Evolutionary conservation across 108 stramenopile genomes (phyloP).

Genomic region (Pseudonitzschia multiseries): DNA sequence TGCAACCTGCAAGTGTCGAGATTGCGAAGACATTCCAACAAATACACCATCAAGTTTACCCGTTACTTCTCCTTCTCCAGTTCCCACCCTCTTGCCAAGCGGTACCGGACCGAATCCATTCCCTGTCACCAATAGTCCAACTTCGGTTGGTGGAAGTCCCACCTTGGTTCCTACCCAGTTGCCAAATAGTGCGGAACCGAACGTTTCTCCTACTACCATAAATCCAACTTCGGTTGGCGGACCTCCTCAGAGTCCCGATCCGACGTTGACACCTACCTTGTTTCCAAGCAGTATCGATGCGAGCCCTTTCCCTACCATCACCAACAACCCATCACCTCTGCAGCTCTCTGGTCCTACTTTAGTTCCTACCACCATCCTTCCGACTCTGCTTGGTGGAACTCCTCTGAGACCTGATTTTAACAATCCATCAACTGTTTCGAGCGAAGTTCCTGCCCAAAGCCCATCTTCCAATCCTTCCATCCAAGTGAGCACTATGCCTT

Average conservation of each 20-base stretch:
- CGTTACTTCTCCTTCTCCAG: background rate
- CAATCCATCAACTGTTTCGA: background rate
- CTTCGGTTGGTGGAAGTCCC: background rate
- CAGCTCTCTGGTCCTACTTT: too few species aligned
- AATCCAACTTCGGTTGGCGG: too few species aligned
- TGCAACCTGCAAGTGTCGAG: slow-evolving; percentile 16
- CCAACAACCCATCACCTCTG: too few species aligned
- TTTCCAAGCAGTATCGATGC: too few species aligned
- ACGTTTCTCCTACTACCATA: too few species aligned
- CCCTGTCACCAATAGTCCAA: background rate
- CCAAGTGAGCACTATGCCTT: background rate
- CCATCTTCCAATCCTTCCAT: slow-evolving; percentile 3
- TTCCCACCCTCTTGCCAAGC: background rate
- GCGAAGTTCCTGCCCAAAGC: background rate
- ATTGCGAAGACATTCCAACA: background rate
- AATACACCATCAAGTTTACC: background rate
- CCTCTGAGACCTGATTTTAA: background rate
- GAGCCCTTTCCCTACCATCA: too few species aligned
- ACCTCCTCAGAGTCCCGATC: too few species aligned
- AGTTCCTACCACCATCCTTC: background rate
- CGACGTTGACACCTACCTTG: too few species aligned
- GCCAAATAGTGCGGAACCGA: too few species aligned
- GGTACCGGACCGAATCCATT: background rate
- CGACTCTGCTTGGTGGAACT: background rate
- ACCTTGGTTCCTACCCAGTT: too few species aligned